Percentiles rank a stretch among this genome's conserved stretches.
phyloP scores from a whole-genome alignment of 495 filamentous ascomycete genomes.

The Aspergillus saccharolyticus region DNA sequence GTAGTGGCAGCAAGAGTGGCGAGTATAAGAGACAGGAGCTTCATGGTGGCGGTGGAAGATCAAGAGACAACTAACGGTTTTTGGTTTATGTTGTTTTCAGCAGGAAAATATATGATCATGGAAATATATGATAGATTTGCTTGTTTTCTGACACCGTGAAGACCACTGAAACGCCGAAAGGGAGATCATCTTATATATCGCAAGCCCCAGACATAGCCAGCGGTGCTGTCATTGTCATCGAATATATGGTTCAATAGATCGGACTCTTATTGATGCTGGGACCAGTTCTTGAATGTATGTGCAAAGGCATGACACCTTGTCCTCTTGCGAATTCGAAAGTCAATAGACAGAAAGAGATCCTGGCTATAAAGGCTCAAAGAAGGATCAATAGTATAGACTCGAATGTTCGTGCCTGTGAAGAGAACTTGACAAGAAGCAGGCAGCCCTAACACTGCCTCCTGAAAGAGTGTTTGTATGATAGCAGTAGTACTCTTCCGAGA shows the following conservation, averaged over 20 bases:
- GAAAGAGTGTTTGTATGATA: no score
- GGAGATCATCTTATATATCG: neutral
- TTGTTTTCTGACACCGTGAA: neutral
- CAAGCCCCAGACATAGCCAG: neutral
- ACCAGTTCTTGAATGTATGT: no score
- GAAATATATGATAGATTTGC: neutral
- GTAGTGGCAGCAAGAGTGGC: constrained; percentile 35
- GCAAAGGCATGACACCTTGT: neutral
- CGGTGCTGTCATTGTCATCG: neutral
- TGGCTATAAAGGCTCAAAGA: neutral
- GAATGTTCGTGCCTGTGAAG: neutral
- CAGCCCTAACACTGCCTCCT: no score
- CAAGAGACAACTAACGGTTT: neutral
- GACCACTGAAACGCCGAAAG: constrained; percentile 7
- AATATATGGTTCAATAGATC: neutral
- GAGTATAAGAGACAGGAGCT: constrained; percentile 37
- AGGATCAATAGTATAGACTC: neutral
- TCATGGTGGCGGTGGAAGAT: constrained; percentile 34
- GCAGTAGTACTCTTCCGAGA: no score
- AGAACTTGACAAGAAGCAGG: neutral
- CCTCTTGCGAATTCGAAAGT: neutral
- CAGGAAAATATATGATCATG: neutral
- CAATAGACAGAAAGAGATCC: neutral
- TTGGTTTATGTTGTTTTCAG: neutral
- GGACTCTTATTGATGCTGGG: neutral